Conservation (phyloP, 2,329 filamentous ascomycete species). For the Blastomyces silverae region DNA sequence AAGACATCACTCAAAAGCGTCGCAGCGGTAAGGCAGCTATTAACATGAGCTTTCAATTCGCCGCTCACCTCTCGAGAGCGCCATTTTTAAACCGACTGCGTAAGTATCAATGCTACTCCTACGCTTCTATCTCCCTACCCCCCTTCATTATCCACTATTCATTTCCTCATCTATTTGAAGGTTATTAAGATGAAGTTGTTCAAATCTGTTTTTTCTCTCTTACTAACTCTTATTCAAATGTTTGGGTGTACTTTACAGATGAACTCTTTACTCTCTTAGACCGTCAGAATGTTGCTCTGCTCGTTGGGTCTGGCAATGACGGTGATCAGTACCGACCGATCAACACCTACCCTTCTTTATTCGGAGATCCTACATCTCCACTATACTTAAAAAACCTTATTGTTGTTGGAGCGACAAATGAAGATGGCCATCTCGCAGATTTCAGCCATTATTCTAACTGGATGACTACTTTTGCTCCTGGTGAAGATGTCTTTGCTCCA, state of each 20-base stretch:
- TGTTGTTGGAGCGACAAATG: neutral
- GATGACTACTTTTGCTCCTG: conserved; percentile 10
- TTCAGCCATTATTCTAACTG: conserved; percentile 6
- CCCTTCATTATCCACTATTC: neutral
- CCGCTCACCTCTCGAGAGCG: rapidly evolving
- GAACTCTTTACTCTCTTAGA: neutral
- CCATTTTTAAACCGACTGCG: neutral
- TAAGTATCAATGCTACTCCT: neutral
- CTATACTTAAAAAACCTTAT: neutral
- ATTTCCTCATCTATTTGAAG: neutral
- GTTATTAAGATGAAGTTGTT: neutral
- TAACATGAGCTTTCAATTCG: conserved; percentile 6
- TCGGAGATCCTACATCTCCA: neutral
- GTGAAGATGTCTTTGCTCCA: neutral
- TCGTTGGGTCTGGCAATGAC: neutral
- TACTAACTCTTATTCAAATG: neutral
- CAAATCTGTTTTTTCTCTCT: neutral
- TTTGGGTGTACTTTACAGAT: neutral
- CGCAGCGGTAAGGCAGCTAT: neutral
- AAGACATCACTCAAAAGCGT: neutral
- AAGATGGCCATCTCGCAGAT: neutral
- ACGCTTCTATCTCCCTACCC: neutral
- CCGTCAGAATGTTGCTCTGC: neutral
- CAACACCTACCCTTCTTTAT: neutral
- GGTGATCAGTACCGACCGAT: too few relatives aligned